Conservation (phyloP, 345 rosid genomes). For the Heritiera fomes region DNA sequence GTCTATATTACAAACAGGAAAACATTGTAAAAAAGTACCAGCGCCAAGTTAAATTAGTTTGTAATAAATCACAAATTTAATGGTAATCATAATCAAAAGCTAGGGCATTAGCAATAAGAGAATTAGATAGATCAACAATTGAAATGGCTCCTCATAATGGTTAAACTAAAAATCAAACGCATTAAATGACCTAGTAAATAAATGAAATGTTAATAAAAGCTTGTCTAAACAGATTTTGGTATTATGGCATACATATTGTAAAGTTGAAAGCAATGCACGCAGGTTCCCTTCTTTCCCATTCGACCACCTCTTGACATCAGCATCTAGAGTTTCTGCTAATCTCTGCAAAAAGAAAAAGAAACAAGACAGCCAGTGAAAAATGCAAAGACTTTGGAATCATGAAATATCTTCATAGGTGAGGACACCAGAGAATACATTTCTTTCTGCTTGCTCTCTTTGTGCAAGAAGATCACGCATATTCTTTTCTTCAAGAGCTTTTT, state of each 20-base stretch:
- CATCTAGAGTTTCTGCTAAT: constrained; percentile 81
- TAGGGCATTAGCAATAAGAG: background rate
- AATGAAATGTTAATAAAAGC: constrained; percentile 8
- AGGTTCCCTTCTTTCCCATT: constrained; percentile 93
- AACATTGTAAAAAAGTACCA: background rate
- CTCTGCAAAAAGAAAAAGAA: constrained; percentile 55
- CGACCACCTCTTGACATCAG: constrained; percentile 96
- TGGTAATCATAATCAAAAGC: background rate
- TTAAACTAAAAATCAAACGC: background rate
- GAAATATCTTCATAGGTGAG: constrained; percentile 7
- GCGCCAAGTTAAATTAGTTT: background rate
- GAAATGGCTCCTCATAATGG: background rate
- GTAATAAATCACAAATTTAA: background rate
- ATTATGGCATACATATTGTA: constrained; percentile 69
- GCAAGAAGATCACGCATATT: constrained; percentile 89
- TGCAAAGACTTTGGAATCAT: constrained; percentile 7
- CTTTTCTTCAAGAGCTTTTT: constrained; percentile 94
- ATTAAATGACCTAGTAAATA: background rate
- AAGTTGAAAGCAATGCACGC: constrained; percentile 90
- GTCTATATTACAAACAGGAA: background rate
- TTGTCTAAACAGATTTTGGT: background rate
- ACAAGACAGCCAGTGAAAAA: constrained; percentile 15
- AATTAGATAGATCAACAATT: background rate
- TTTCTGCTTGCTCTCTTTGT: constrained; percentile 91
- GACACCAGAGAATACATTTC: constrained; percentile 50